Base-by-base conservation (phyloP, 176 grass and related monocot species). In the Zoysia japonica region DNA sequence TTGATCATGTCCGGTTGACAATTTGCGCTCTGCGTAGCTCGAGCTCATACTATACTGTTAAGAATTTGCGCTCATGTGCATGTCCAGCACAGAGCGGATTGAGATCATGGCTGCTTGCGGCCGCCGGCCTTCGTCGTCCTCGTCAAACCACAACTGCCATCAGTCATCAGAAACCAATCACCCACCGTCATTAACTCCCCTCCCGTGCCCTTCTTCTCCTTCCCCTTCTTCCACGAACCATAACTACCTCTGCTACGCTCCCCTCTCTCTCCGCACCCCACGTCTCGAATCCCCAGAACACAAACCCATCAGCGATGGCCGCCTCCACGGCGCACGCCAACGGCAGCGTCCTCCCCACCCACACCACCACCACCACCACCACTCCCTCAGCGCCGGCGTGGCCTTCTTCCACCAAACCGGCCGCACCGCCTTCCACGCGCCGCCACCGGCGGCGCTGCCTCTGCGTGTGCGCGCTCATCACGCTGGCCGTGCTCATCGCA, bases 391-490 rank as follows among this genome's bases (percentile, higher is more conserved):
- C 45, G 1, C 45, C 45, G 45, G 15, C 71, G 16, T 59, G 41
- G 39, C 52, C 52, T 0, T 56, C 71, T 9, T 11, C 28, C 28
- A 28, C 35, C 63, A 75, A 74, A 17, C 41, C 54, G 4, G 6
- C 2, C 0, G 50, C 49, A 0, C 43, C 44, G 0, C 68, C 6
- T 3, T 2, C 6, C 55, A n/a, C 19, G 48, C 48, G 9, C 48
- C 6, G 8, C 47, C 52, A 20, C 9, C 41, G 56, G 1, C 79
- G 73, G 1, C 76, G 88, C 39, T 71, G 84, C 20, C 78, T 87
- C 20, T 82, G 69, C 74, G 5, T 73, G 42, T 90, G 82, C 83
- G 36, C 74, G 14, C 9, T 71, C 12, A 35, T 49, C 9, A 72
- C 75, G 50, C 38, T 92, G 0, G 60, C 72, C 8, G 0, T 70